Conservation (phyloP, 1,284 basidiomycete species). For the Agroathelia rolfsii region DNA sequence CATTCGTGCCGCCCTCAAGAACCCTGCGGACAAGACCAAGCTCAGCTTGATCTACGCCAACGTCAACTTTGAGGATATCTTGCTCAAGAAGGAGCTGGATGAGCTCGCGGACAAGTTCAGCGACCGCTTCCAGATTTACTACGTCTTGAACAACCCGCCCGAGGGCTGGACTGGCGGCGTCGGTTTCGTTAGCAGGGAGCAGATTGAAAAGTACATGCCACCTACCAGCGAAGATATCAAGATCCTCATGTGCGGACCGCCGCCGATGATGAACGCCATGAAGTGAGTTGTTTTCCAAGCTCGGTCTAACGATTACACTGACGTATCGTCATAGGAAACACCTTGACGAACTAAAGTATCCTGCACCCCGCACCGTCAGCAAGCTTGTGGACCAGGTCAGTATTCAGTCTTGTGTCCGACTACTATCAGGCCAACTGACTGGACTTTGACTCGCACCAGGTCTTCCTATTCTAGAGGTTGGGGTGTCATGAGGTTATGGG, state of each 20-base stretch:
- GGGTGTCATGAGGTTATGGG: conserved; percentile 1
- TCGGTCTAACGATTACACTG: conserved; percentile 5
- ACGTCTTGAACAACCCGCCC: conserved; percentile 92
- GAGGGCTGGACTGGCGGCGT: conserved; percentile 78
- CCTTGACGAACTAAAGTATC: conserved; percentile 80
- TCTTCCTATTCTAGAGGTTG: conserved; percentile 55
- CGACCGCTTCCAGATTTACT: conserved; percentile 73
- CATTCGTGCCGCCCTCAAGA: conserved; percentile 82
- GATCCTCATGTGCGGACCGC: conserved; percentile 84
- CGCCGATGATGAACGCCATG: conserved; percentile 96
- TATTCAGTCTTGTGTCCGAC: too few species aligned
- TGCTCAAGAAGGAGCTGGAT: conserved; percentile 83
- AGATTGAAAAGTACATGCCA: conserved; percentile 73
- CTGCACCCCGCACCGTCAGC: conserved; percentile 82
- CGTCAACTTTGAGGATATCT: conserved; percentile 81
- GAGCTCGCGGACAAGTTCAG: conserved; percentile 61
- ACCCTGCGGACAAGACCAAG: conserved; percentile 76
- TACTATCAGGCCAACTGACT: not conserved
- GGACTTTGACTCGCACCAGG: conserved; percentile 23
- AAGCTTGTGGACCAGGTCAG: conserved; percentile 85
- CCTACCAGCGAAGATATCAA: conserved; percentile 61
- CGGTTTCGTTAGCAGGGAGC: conserved; percentile 92
- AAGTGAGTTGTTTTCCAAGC: conserved; percentile 51
- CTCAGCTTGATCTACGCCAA: conserved; percentile 92
- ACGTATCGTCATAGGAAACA: conserved; percentile 54